Evolutionary conservation across 2,329 filamentous ascomycete genomes (phyloP), one percentile per base, ranked within the genome.

Genomic region (Dothistroma septosporum): DNA sequence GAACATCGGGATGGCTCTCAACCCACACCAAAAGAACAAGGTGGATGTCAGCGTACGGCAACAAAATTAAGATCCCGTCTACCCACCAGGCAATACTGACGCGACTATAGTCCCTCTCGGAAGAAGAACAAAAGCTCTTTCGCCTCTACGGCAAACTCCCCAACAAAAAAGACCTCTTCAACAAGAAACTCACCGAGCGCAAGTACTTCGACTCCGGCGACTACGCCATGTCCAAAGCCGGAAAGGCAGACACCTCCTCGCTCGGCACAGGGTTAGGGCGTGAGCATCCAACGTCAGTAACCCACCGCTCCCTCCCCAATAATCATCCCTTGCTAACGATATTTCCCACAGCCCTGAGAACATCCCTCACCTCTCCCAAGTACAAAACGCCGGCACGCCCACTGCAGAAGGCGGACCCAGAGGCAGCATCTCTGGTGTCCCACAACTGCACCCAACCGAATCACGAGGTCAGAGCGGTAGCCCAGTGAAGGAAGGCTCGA

Each of bases 151-250:
- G 94, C 79, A 97, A 97, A 80, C 88, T 97, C 63, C 94, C 94
- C 66, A 96, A 90, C 78, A 94, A 94, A 77, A 95, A 92, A 77
- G 93, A 97, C 77, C 85, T 97, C 73, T 88, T 97, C 71, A 92
- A 95, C 82, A 97, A 97, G 83, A 96, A 97, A 76, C 86, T 97
- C 75, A 97, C 97, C 85, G 94, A 97, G 77, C 92, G 94, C 82
- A 99, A 96, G 80, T 96, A 96, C 81, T 96, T 96, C 77, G 91
- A 96, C 80, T 94, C 90, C 60, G 92, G 92, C 72, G 92, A 96
- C 80, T 96, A 96, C 75, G 92, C 92, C 73, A 87, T 96, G 78
- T 93, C 89, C 77, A 95, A 96, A 81, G 94, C 94, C 62, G 94
- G 94, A 78, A 97, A 97, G 81, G 90, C 92, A 73, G 90, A 94